Percentiles rank a stretch among this genome's conserved stretches.
Evolutionary conservation across 257 asterid species (phyloP).

Genomic region (Scutellaria barbata): DNA sequence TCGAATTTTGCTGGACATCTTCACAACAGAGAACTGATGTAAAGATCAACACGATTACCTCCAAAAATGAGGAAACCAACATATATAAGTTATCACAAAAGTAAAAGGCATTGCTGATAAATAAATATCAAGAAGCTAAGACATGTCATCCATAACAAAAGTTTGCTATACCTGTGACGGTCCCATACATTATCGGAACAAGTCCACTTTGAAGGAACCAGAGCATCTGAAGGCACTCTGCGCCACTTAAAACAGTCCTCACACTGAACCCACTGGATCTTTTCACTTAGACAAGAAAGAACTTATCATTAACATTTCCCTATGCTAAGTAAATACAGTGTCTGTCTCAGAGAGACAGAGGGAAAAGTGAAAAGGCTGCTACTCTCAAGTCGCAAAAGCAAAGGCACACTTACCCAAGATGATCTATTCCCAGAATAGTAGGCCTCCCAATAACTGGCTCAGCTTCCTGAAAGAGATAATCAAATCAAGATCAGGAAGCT

Average conservation of each 20-base stretch:
- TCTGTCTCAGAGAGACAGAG: neutral
- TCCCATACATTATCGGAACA: conserved; percentile 76
- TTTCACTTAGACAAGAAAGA: conserved; percentile 49
- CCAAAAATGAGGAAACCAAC: conserved; percentile 11
- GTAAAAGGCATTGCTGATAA: neutral
- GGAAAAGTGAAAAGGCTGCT: conserved; percentile 1
- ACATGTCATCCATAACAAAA: conserved; percentile 2
- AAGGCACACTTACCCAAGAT: conserved; percentile 61
- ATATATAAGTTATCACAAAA: conserved; percentile 3
- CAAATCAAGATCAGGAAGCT: conserved; percentile 28
- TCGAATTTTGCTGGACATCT: too few species aligned
- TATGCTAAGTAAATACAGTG: conserved; percentile 22
- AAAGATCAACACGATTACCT: neutral
- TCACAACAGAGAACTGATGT: neutral
- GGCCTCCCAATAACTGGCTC: conserved; percentile 94
- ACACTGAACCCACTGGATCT: conserved; percentile 84
- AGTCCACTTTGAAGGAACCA: conserved; percentile 77
- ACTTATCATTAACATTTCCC: conserved; percentile 36
- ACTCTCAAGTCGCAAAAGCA: conserved; percentile 21
- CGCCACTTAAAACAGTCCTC: conserved; percentile 98
- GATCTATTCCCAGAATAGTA: conserved; percentile 64
- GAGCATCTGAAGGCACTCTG: conserved; percentile 72
- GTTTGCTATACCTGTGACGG: conserved; percentile 60
- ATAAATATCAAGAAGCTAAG: neutral
- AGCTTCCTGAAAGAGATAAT: conserved; percentile 51